Conservation (phyloP, 176 grass and related monocot genomes). For the Aegilops sharonensis region DNA sequence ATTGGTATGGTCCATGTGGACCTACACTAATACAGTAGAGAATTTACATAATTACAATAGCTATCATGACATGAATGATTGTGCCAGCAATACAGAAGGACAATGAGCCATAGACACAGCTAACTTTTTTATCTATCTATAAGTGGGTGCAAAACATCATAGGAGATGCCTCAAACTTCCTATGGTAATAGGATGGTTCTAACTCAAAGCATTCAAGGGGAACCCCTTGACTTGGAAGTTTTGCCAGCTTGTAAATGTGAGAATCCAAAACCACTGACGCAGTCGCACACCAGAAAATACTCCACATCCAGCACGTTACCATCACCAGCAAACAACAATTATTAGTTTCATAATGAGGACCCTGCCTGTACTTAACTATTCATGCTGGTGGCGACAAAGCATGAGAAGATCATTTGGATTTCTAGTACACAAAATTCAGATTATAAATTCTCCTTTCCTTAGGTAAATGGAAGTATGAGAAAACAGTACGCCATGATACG, state of each 20-base stretch:
- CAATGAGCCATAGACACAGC: not conserved
- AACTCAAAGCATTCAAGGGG: slow-evolving; percentile 24
- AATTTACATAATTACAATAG: slow-evolving; percentile 21
- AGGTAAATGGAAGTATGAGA: not conserved
- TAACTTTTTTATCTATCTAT: slow-evolving; percentile 7
- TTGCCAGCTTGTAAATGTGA: slow-evolving; percentile 5
- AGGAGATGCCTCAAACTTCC: not conserved
- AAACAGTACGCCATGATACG: not conserved
- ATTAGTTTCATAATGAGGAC: not conserved
- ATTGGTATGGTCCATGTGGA: not conserved
- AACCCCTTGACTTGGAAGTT: not conserved
- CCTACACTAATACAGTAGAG: slow-evolving; percentile 11
- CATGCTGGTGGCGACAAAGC: not conserved
- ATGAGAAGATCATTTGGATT: not conserved
- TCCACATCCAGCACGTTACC: not conserved
- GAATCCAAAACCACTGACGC: slow-evolving; percentile 12
- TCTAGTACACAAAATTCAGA: not conserved
- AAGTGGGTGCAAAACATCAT: not conserved
- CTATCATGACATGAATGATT: slow-evolving; percentile 9
- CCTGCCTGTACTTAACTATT: slow-evolving; percentile 12
- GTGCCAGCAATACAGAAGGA: not conserved
- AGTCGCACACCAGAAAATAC: slow-evolving; percentile 3
- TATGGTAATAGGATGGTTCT: slow-evolving; percentile 7
- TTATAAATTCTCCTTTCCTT: not conserved
- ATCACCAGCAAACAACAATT: slow-evolving; percentile 4